A percentile compares a stretch with the other conserved stretches of the same genome.
Evolutionary conservation across 495 filamentous ascomycete species (phyloP).

Genomic region (Penicillium paxilli): DNA sequence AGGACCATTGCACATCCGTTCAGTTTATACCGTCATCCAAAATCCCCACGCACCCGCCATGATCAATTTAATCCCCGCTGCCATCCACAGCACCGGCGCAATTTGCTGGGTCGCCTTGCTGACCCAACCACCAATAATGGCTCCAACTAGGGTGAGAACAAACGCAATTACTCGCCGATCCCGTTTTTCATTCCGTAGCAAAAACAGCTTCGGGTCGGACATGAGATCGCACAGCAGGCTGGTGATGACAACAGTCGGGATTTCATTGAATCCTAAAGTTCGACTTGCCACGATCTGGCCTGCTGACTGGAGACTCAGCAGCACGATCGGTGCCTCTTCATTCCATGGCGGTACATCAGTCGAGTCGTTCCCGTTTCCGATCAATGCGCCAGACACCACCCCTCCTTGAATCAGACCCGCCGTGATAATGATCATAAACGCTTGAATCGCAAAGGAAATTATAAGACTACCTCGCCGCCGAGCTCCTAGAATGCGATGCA

Average conservation of each 20-base stretch:
- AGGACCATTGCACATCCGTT: too few species aligned
- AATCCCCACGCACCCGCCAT: conserved; percentile 40
- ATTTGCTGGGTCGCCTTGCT: conserved; percentile 51
- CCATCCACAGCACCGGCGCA: conserved; percentile 53
- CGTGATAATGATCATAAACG: conserved; percentile 52
- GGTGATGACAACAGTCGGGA: conserved; percentile 72
- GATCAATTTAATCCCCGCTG: conserved; percentile 51
- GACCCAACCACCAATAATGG: conserved; percentile 65
- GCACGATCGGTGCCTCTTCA: conserved; percentile 50
- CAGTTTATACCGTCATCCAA: conserved; percentile 24
- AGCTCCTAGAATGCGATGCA: conserved; percentile 30
- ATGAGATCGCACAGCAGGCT: conserved; percentile 65
- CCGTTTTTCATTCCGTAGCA: conserved; percentile 61
- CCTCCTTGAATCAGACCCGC: conserved; percentile 51
- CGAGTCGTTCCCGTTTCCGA: neutral
- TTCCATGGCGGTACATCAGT: conserved; percentile 16
- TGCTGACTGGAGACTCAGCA: conserved; percentile 67
- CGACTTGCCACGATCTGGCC: conserved; percentile 67
- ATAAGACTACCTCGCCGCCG: conserved; percentile 48
- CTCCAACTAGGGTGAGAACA: conserved; percentile 56
- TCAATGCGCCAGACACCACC: conserved; percentile 37
- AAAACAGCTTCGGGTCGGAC: conserved; percentile 55
- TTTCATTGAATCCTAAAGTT: conserved; percentile 62
- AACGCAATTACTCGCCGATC: conserved; percentile 59
- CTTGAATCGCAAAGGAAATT: conserved; percentile 55